phyloP scores from a whole-genome alignment of 2,329 filamentous ascomycete species.

The Apiospora saccharicola region DNA sequence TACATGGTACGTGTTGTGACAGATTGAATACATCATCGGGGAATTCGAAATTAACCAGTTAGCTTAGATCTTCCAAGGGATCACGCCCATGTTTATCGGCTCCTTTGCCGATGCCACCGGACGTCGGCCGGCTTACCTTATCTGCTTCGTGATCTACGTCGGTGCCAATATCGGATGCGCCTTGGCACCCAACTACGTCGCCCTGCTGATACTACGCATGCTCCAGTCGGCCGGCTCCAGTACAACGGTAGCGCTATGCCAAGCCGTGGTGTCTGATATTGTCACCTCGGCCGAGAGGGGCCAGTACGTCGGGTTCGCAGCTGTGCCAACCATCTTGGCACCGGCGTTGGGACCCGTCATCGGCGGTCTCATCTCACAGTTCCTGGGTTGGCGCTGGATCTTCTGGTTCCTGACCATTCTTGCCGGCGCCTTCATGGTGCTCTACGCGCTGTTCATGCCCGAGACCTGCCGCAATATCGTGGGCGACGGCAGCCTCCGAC shows the following conservation, averaged over 20 bases:
- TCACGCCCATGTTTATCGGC: conserved; percentile 59
- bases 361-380: conserved; percentile 59
- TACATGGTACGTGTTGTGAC: conserved; percentile 39
- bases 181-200: conserved; percentile 52
- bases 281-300: conserved; percentile 63
- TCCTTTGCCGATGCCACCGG: conserved; percentile 57
- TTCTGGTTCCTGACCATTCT: conserved; percentile 38
- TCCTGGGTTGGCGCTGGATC: conserved; percentile 36
- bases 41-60: neutral
- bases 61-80: conserved; percentile 45
- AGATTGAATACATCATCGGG: no score
- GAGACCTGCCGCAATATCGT: conserved; percentile 53
- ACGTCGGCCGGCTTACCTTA: conserved; percentile 54
- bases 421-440: conserved; percentile 30
- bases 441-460: conserved; percentile 42
- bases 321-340: conserved; percentile 51
- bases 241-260: conserved; percentile 60
- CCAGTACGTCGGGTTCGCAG: conserved; percentile 57
- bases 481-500: conserved; percentile 50
- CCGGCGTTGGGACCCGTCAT: conserved; percentile 54
- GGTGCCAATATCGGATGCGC: conserved; percentile 55
- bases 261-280: conserved; percentile 64
- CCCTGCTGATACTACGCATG: conserved; percentile 56
- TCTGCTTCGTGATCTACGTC: conserved; percentile 55
- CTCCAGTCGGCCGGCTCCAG: conserved; percentile 60